A percentile compares a stretch with the other conserved stretches of the same genome.
Conservation (phyloP, 805 yeast species). For the Saccharomycopsis sp. region DNA sequence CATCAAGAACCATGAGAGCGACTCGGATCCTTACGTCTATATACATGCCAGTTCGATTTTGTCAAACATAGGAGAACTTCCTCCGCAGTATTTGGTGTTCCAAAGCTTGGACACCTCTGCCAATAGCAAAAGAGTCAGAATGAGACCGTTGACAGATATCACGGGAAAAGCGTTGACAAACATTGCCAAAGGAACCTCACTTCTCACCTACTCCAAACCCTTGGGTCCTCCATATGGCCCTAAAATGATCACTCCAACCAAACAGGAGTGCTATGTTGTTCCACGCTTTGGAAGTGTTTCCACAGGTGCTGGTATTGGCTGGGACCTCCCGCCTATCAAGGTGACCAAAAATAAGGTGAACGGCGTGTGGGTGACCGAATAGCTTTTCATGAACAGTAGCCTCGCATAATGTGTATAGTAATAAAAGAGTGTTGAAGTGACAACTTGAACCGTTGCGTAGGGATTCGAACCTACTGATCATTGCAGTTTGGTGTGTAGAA, state of each 20-base stretch:
- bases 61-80: constrained; percentile 52
- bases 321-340: constrained; percentile 82
- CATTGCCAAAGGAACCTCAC: constrained; percentile 63
- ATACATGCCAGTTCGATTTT: constrained; percentile 76
- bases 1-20: constrained; percentile 15
- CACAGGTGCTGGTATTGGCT: constrained; percentile 77
- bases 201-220: constrained; percentile 84
- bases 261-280: constrained; percentile 81
- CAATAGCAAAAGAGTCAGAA: constrained; percentile 45
- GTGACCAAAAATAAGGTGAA: constrained; percentile 61
- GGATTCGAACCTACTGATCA: too few relatives aligned
- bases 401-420: background rate
- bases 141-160: constrained; percentile 73
- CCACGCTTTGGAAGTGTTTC: constrained; percentile 83
- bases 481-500: too few relatives aligned
- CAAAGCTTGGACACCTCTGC: constrained; percentile 52
- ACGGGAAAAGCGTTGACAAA: constrained; percentile 70
- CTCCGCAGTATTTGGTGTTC: constrained; percentile 75
- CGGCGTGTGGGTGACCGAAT: constrained; percentile 54
- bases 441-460: too few relatives aligned
- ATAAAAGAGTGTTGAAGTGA: too few relatives aligned
- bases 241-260: constrained; percentile 52
- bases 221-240: constrained; percentile 88
- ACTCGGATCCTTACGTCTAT: constrained; percentile 51
- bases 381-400: too few relatives aligned